Evolutionary conservation across 2,329 filamentous ascomycete species (phyloP).

Genomic region (Westerdykella sp.): DNA sequence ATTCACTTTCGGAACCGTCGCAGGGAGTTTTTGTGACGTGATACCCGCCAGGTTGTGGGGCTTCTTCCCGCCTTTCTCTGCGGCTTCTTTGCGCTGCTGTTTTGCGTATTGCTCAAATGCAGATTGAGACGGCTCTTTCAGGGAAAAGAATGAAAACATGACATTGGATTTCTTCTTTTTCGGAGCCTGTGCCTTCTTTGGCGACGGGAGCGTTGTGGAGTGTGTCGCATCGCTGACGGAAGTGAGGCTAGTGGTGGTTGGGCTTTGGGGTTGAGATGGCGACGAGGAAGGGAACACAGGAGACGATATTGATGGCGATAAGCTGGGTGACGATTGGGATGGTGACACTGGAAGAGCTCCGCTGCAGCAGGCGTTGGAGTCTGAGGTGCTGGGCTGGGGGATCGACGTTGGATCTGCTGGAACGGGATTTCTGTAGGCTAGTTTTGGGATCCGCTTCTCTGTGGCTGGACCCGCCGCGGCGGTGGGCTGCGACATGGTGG

Average conservation of each 20-base stretch:
- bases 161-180: constrained; percentile 31
- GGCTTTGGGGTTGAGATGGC: background rate
- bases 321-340: background rate
- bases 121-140: constrained; percentile 46
- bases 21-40: constrained; percentile 43
- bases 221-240: constrained; percentile 18
- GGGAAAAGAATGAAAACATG: constrained; percentile 42
- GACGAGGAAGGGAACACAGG: constrained; percentile 1
- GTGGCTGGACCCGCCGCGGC: too few species aligned
- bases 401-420: constrained; percentile 18
- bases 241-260: constrained; percentile 2
- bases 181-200: constrained; percentile 17
- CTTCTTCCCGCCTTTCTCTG: constrained; percentile 14
- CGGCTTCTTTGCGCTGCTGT: constrained; percentile 38
- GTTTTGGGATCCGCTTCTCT: constrained; percentile 25
- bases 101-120: constrained; percentile 44
- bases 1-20: constrained; percentile 48
- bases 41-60: constrained; percentile 26
- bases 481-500: too few species aligned
- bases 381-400: constrained; percentile 8
- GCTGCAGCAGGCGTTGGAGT: too few species aligned
- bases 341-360: too few species aligned
- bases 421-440: constrained; percentile 30
- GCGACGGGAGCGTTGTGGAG: constrained; percentile 12
- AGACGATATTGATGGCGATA: constrained; percentile 2